Evolutionary conservation across 352 stramenopile species (phyloP).

Genomic region (Phytophthora crassamura): DNA sequence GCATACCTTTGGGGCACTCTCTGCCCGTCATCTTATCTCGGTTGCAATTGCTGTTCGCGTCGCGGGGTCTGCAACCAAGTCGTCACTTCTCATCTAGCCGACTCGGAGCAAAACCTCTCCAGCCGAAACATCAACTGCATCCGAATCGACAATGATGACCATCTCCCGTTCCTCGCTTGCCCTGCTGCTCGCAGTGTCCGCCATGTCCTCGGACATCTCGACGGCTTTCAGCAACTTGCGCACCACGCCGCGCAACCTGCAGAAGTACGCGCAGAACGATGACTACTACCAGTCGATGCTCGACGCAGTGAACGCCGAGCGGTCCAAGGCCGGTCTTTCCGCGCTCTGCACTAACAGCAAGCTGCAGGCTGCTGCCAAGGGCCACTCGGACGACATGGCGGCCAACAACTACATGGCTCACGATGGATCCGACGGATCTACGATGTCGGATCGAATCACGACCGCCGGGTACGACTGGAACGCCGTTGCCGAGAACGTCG

Average conservation of each 20-base stretch:
- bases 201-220: conserved; percentile 20
- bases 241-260: conserved; percentile 30
- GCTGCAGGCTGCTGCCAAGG: conserved; percentile 33
- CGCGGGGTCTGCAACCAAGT: conserved; percentile 1
- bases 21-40: conserved; percentile 37
- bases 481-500: conserved; percentile 63
- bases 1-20: conserved; percentile 15
- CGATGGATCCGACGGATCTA: conserved; percentile 54
- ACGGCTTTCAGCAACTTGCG: conserved; percentile 24
- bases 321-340: conserved; percentile 44
- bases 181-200: conserved; percentile 24
- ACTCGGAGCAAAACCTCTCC: conserved; percentile 16
- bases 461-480: conserved; percentile 57
- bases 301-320: conserved; percentile 54
- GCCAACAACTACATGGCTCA: conserved; percentile 60
- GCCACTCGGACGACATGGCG: conserved; percentile 53
- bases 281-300: conserved; percentile 42
- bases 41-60: conserved; percentile 28
- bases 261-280: conserved; percentile 35
- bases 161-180: conserved; percentile 29
- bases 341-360: conserved; percentile 57
- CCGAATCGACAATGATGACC: conserved; percentile 26
- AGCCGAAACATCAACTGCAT: background rate
- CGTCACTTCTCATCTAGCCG: conserved; percentile 28
- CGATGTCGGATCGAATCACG: conserved; percentile 50